Base-by-base conservation (phyloP, 305 asterid species). In the Fraxinus sp. region DNA sequence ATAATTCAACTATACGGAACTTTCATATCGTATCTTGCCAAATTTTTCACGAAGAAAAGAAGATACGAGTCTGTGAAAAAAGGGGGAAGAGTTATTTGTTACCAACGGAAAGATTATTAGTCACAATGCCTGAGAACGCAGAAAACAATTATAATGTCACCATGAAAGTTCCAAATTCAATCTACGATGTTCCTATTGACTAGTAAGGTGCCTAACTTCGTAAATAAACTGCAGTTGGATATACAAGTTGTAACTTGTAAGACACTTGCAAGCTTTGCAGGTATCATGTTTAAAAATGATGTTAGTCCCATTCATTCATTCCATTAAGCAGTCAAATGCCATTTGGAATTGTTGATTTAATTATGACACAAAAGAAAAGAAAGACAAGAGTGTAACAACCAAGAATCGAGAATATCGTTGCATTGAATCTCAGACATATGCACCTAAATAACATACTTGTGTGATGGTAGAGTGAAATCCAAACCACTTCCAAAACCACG, bases 401-500 rank as follows among this genome's bases (percentile, higher is more conserved):
- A 24, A 64, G 32, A 64, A 71, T 71, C 76, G 5, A 71, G 24
- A 71, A 71, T 16, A 71, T 71, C 7, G 18, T 64, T 24, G 28
- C 5, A 70, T 70, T 26, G 37, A 70, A 70, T 22, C 39, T 28
- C 39, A 70, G 76, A 37, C 36, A 78, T 9, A 37, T 28, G 39
- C 62, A n/a, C n/a, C 9, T 41, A 83, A 49, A 26, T 46, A 83
- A 74, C 97, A 87, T 91, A 96, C 99, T 94, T 96, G 90, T 97
- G 97, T 66, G 99, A 93, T 36, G 98, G 99, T 85, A 94, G 97
- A 78, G 98, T 97, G 91, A 97, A 97, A 82, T 97, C 99, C 91
- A 97, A 81, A 77, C 99, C 99, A 91, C 95, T 93, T 84, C 98
- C 97, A 87, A 87, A 90, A 84, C 97, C 97, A 89, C 97, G 98